These are phyloP conservation scores for Zygosaccharomyces pseudobailii DNA, from an alignment of 1,139 yeast species.

Conservation along the genomic window DNA sequence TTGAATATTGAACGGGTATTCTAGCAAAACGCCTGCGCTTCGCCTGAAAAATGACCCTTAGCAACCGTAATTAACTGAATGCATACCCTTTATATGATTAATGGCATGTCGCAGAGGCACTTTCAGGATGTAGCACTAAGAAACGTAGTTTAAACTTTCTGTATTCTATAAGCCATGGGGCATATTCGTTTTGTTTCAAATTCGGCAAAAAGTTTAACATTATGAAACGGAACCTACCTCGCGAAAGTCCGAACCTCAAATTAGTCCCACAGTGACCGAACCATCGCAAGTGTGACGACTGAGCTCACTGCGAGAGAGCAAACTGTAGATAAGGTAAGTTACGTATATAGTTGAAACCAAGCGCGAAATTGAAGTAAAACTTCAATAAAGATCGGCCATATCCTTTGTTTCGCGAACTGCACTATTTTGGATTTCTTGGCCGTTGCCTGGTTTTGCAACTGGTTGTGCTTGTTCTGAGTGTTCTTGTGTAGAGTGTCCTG, in stretches of 20 bases:
- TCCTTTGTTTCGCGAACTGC: conserved; percentile 8
- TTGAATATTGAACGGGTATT: background rate
- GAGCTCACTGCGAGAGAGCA: background rate
- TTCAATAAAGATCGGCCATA: conserved; percentile 11
- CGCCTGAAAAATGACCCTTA: background rate
- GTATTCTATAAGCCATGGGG: background rate
- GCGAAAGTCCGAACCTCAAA: conserved; percentile 6
- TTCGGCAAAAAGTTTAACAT: background rate
- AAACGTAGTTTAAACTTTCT: background rate
- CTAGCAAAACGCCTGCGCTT: too few relatives aligned
- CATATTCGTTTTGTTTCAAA: conserved; percentile 6
- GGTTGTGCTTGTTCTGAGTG: background rate
- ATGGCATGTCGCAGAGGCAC: background rate
- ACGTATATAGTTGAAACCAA: background rate
- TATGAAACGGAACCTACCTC: conserved; percentile 5
- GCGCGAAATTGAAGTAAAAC: background rate
- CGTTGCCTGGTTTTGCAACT: background rate
- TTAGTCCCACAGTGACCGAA: background rate
- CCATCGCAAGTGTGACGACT: background rate
- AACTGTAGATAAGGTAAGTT: conserved; percentile 1
- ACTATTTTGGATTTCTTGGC: background rate
- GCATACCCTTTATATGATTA: background rate
- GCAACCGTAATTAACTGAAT: background rate
- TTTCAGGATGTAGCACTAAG: background rate
- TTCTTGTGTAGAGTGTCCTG: conserved; percentile 1